Evolutionary conservation across 2,329 filamentous ascomycete genomes (phyloP), one percentile per base, ranked within the genome.

Genomic region (Arachnomyces sp.): DNA sequence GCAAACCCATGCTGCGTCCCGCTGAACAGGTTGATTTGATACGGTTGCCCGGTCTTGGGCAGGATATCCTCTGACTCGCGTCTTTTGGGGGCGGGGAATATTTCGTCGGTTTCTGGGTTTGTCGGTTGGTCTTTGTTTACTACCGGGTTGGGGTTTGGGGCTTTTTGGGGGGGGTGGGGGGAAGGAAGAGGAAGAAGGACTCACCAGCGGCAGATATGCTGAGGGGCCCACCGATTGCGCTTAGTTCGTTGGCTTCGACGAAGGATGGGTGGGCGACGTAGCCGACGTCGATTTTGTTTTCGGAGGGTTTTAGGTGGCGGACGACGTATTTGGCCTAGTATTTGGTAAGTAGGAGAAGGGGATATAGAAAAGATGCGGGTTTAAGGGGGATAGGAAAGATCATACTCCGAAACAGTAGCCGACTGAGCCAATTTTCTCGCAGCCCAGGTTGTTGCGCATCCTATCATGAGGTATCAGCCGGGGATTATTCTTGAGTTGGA

Each of bases 381-480:
- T 25, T n/a, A 38, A 12, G 11, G 38, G 33, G 6, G 13, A 28
- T 8, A 8, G 16, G 31, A 15, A 28, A 40, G 14, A 14, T 44
- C 84, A 84, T 40, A 73, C 82, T 29, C 84, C 83, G 49, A 87
- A 84, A 63, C 84, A 88, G 63, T 87, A 87, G 0, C 83, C 83
- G 0, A 79, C 74, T 11, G 70, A 74, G 2, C 76, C 82, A 28
- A 88, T 63, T 47, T 72, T 76, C 57, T 73, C 76, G 34, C 74
- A 59, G 1, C 73, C 72, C 40, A 70, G 64, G 38, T 13, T 14
- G 31, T 14, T 32, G 4, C n/a, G n/a, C 15, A 32, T 15, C 14
- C 32, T 13, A n/a, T n/a, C n/a, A n/a, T n/a, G n/a, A n/a, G n/a
- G n/a, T n/a, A n/a, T n/a, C n/a, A n/a, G n/a, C n/a, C n/a, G n/a